These are phyloP conservation scores for Phytophthora hybrid DNA, from an alignment of 352 stramenopile genomes.

Conservation along the genomic window DNA sequence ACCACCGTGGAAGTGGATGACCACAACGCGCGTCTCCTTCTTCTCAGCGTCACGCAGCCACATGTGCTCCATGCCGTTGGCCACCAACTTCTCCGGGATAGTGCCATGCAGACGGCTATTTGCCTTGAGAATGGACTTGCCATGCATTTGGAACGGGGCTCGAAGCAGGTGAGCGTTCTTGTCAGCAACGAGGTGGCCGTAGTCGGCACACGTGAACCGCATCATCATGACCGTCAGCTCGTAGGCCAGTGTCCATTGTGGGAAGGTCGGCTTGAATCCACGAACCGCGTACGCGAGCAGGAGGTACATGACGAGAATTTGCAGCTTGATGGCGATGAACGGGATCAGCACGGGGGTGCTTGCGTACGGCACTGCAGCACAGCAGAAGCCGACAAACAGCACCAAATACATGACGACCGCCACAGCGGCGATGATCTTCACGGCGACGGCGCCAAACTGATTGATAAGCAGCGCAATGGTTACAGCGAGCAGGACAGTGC, in stretches of 20 bases:
- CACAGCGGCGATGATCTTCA: not conserved
- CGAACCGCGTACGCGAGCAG: constrained; percentile 12
- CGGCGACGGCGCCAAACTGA: not conserved
- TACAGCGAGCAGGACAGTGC: not conserved
- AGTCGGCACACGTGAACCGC: constrained; percentile 13
- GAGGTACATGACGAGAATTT: constrained; percentile 8
- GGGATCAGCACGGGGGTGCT: constrained; percentile 5
- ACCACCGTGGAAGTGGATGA: constrained; percentile 21
- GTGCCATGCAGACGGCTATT: constrained; percentile 13
- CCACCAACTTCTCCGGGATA: constrained; percentile 16
- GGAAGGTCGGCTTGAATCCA: constrained; percentile 26
- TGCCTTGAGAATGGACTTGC: constrained; percentile 11
- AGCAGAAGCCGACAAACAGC: constrained; percentile 17
- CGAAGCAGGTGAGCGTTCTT: constrained; percentile 20
- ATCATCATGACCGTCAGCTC: constrained; percentile 19
- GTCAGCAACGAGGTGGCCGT: constrained; percentile 5
- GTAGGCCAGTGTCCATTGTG: constrained; percentile 24
- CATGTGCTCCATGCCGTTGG: constrained; percentile 23
- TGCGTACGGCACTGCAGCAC: not conserved
- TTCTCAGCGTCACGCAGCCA: constrained; percentile 17
- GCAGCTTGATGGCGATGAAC: constrained; percentile 23
- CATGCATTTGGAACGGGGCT: constrained; percentile 2
- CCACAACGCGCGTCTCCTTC: constrained; percentile 17
- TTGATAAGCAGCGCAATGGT: not conserved
- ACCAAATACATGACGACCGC: not conserved